Percentiles rank a stretch among this genome's conserved stretches.
Evolutionary conservation across 2,329 filamentous ascomycete genomes (phyloP).

Genomic region (Fusarium beomiforme): DNA sequence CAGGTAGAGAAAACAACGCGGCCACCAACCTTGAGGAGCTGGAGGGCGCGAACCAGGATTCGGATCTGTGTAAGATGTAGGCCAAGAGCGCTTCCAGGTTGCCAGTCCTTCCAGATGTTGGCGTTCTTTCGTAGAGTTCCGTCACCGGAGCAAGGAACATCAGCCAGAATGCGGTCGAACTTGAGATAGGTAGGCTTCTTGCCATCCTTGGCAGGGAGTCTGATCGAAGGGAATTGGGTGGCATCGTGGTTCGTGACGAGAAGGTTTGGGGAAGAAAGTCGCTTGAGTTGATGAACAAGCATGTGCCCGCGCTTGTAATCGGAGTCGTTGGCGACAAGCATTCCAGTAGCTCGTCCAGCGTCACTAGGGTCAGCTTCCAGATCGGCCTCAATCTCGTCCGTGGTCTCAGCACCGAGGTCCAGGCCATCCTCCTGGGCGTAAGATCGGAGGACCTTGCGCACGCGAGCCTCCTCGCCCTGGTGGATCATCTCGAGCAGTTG

Average conservation of each 20-base stretch:
- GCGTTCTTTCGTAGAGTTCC: conserved; percentile 94
- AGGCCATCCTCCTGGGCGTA: conserved; percentile 70
- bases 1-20: conserved; percentile 98
- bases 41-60: conserved; percentile 89
- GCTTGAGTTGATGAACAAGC: conserved; percentile 97
- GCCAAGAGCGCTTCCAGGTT: conserved; percentile 84
- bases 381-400: conserved; percentile 59
- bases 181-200: conserved; percentile 81
- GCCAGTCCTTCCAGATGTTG: conserved; percentile 96
- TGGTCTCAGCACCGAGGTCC: conserved; percentile 59
- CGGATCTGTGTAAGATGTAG: conserved; percentile 87
- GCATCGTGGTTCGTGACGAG: conserved; percentile 98
- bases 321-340: conserved; percentile 94
- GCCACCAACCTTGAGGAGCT: conserved; percentile 95
- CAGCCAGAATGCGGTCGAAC: conserved; percentile 95
- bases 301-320: conserved; percentile 98
- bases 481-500: conserved; percentile 97
- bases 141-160: conserved; percentile 96
- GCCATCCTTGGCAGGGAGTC: conserved; percentile 71
- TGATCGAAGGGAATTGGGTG: conserved; percentile 92
- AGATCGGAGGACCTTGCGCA: conserved; percentile 74
- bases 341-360: conserved; percentile 86
- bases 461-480: conserved; percentile 87
- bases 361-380: conserved; percentile 72
- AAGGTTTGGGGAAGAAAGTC: conserved; percentile 93